These are phyloP conservation scores for Megacollybia marginata DNA, from an alignment of 768 basidiomycete genomes.

Conservation along the genomic window DNA sequence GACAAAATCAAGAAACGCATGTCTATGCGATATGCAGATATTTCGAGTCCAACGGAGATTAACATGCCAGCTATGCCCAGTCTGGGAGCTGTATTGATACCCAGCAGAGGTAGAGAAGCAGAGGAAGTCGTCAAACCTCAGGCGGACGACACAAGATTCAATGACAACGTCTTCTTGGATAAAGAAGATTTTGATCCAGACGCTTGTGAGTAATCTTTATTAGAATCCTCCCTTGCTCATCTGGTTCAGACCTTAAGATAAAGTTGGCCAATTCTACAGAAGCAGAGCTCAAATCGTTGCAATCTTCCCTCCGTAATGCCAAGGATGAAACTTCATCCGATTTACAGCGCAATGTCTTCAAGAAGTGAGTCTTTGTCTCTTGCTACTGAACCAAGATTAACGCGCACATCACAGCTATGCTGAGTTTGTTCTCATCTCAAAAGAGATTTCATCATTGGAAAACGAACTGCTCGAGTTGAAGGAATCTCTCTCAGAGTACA, in stretches of 20 bases:
- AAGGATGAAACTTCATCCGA: conserved; percentile 73
- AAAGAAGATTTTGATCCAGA: conserved; percentile 83
- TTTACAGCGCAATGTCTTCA: conserved; percentile 89
- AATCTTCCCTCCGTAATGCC: conserved; percentile 64
- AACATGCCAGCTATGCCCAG: conserved; percentile 52
- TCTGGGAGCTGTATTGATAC: conserved; percentile 37
- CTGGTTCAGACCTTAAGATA: conserved; percentile 57
- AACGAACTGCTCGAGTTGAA: conserved; percentile 98
- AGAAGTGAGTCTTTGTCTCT: conserved; percentile 52
- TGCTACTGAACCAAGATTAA: background rate
- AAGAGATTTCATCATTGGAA: conserved; percentile 93
- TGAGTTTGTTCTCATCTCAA: conserved; percentile 93
- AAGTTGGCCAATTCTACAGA: conserved; percentile 88
- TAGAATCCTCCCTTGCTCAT: conserved; percentile 8
- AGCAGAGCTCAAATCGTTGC: conserved; percentile 67
- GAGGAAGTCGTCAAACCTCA: conserved; percentile 39
- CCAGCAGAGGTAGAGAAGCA: conserved; percentile 24
- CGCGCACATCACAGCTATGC: conserved; percentile 70
- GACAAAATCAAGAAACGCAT: conserved; percentile 97
- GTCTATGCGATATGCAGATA: conserved; percentile 90
- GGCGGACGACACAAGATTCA: conserved; percentile 37
- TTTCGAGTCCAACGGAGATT: conserved; percentile 60
- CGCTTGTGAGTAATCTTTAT: conserved; percentile 51
- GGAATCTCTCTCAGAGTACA: conserved; percentile 91
- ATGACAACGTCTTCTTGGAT: conserved; percentile 64